A percentile compares a stretch with the other conserved stretches of the same genome.
Evolutionary conservation across 1,284 basidiomycete species (phyloP).

Genomic region (Golubevia pallescens): DNA sequence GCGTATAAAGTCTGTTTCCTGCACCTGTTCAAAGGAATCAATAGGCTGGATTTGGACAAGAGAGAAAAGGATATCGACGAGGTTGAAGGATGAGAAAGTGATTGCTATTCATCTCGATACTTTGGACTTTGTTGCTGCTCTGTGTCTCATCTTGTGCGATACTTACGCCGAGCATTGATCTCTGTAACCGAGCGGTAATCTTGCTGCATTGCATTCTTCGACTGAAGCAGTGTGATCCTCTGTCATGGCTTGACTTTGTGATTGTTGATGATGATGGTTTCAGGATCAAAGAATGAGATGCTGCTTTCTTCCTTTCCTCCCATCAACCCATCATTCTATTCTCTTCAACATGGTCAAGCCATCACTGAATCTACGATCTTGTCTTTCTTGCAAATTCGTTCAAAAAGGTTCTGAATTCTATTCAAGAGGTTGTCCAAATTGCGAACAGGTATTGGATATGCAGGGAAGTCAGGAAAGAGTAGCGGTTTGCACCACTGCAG

Average conservation of each 20-base stretch:
- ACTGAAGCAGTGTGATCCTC: constrained; percentile 74
- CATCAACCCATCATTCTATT: constrained; percentile 1
- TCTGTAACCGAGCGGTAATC: constrained; percentile 81
- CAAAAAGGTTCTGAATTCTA: constrained; percentile 84
- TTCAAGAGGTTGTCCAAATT: constrained; percentile 89
- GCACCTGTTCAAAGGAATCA: constrained; percentile 84
- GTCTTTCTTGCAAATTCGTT: constrained; percentile 87
- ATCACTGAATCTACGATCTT: constrained; percentile 75
- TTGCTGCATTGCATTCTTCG: constrained; percentile 77
- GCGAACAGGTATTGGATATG: constrained; percentile 95
- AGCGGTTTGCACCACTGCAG: constrained; percentile 84
- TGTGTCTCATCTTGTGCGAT: no score
- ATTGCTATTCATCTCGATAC: no score
- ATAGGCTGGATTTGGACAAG: constrained; percentile 69
- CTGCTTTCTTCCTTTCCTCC: neutral
- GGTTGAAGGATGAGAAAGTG: constrained; percentile 1
- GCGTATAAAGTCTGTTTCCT: constrained; percentile 75
- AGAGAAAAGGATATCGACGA: constrained; percentile 9
- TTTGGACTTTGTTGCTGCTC: no score
- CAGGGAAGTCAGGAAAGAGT: constrained; percentile 85
- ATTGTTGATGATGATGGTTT: constrained; percentile 71
- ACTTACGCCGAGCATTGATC: constrained; percentile 90
- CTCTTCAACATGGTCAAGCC: neutral
- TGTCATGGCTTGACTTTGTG: no score
- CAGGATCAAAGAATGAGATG: neutral